Evolutionary conservation across 2,329 filamentous ascomycete species (phyloP).

Genomic region (Paracoccidioides lutzii): DNA sequence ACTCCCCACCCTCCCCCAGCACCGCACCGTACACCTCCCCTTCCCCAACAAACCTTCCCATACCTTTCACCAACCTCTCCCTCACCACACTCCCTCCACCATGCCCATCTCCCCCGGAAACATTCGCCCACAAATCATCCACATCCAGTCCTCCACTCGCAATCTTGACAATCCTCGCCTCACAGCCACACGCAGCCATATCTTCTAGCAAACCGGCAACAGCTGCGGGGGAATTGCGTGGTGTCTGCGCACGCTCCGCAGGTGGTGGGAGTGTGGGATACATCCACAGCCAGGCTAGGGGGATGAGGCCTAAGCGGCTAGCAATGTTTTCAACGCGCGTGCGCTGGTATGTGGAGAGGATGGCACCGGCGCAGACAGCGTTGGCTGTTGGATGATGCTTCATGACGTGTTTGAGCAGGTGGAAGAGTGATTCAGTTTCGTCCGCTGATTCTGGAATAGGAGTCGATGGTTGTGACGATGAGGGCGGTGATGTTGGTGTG

Average conservation of each 20-base stretch:
- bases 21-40: constrained; percentile 51
- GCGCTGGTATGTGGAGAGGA: constrained; percentile 88
- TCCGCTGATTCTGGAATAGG: constrained; percentile 36
- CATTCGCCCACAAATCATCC: constrained; percentile 65
- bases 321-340: constrained; percentile 91
- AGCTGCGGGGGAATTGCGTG: constrained; percentile 4
- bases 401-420: constrained; percentile 57
- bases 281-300: constrained; percentile 86
- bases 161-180: constrained; percentile 89
- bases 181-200: constrained; percentile 64
- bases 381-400: constrained; percentile 63
- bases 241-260: constrained; percentile 14
- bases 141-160: constrained; percentile 81
- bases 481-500: constrained; percentile 11
- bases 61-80: constrained; percentile 35
- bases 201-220: constrained; percentile 53
- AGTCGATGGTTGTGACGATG: neutral
- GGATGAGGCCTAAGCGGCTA: constrained; percentile 63
- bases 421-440: constrained; percentile 78
- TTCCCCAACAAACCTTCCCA: constrained; percentile 47
- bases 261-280: constrained; percentile 58
- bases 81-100: constrained; percentile 32
- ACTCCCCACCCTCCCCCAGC: constrained; percentile 88
- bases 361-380: constrained; percentile 80
- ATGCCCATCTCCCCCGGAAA: constrained; percentile 59